Conservation (phyloP, 148 eudicot genomes). For the Pouteria glomerata region DNA sequence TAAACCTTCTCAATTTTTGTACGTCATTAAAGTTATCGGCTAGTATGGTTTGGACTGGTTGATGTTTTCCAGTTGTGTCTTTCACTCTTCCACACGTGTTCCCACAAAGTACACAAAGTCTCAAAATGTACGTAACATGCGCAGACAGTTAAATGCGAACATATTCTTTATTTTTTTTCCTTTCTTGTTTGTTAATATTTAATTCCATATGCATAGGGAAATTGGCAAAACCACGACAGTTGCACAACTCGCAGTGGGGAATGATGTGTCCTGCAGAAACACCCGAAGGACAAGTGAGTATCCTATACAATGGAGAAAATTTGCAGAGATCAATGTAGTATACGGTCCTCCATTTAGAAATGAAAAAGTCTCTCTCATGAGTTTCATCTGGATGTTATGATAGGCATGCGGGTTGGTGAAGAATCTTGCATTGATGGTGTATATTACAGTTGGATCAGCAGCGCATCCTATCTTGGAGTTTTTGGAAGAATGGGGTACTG, state of each 20-base stretch:
- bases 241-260: constrained; percentile 98
- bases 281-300: constrained; percentile 81
- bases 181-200: not conserved
- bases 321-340: not conserved
- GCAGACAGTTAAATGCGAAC: not conserved
- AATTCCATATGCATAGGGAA: constrained; percentile 36
- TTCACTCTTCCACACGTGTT: no score
- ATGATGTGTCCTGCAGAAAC: constrained; percentile 99
- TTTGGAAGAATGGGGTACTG: constrained; percentile 96
- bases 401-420: constrained; percentile 93
- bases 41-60: no score
- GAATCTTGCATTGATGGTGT: constrained; percentile 94
- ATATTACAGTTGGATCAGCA: constrained; percentile 92
- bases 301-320: not conserved
- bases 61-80: no score
- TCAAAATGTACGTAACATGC: no score
- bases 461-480: constrained; percentile 90
- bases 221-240: constrained; percentile 91
- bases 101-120: no score
- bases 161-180: not conserved
- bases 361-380: no score
- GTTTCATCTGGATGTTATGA: no score
- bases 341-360: no score
- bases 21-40: no score
- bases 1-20: not conserved